Conservation (phyloP, 352 stramenopile species). For the Thalassiosira hispida region DNA sequence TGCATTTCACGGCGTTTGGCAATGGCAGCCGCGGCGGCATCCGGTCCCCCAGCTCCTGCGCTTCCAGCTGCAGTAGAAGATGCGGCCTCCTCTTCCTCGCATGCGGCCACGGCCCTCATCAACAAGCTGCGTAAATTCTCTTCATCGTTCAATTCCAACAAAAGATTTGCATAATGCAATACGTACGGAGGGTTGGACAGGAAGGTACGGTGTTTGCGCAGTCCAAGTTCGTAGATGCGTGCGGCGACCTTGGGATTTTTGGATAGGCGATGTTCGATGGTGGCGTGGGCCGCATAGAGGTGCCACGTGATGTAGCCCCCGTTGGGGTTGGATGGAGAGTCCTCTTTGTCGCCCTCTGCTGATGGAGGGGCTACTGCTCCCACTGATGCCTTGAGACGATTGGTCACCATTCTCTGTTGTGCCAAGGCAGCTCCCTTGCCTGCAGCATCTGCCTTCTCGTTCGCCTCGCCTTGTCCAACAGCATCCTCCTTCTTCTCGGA, state of each 20-base stretch:
- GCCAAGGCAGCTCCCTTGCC: slow-evolving; percentile 8
- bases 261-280: slow-evolving; percentile 80
- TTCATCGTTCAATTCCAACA: slow-evolving; percentile 79
- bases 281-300: slow-evolving; percentile 78
- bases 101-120: slow-evolving; percentile 76
- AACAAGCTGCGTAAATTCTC: slow-evolving; percentile 81
- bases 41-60: slow-evolving; percentile 18
- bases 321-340: slow-evolving; percentile 23
- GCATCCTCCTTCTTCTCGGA: slow-evolving; percentile 23
- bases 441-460: slow-evolving; percentile 33
- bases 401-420: slow-evolving; percentile 72
- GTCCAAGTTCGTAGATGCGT: slow-evolving; percentile 80
- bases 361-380: background rate
- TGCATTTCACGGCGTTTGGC: slow-evolving; percentile 44
- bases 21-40: slow-evolving; percentile 19
- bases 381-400: slow-evolving; percentile 58
- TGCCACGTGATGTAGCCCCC: slow-evolving; percentile 81
- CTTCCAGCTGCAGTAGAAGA: background rate
- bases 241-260: slow-evolving; percentile 71
- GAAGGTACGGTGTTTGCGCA: slow-evolving; percentile 77
- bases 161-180: slow-evolving; percentile 75
- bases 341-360: slow-evolving; percentile 16
- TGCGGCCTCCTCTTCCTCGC: slow-evolving; percentile 57
- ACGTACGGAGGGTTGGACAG: slow-evolving; percentile 77
- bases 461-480: slow-evolving; percentile 11